Conservation (phyloP, 2,329 filamentous ascomycete species). For the Purpureocillium lavendulum region DNA sequence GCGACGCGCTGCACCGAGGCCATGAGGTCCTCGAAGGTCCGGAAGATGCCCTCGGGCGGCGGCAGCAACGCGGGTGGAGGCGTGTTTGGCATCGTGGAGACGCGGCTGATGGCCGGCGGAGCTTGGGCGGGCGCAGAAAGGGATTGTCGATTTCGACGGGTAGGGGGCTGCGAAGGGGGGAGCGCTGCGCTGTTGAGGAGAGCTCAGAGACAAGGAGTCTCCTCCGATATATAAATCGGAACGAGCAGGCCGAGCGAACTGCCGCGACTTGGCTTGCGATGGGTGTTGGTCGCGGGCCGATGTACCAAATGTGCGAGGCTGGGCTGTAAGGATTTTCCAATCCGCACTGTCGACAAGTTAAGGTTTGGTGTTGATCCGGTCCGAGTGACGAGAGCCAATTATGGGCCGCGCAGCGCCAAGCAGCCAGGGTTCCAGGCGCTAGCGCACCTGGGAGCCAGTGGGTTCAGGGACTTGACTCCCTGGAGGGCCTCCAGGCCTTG, state of each 20-base stretch:
- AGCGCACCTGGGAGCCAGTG: slow-evolving; percentile 1
- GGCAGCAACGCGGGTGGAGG: slow-evolving; percentile 40
- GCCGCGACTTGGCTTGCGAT: slow-evolving; percentile 3
- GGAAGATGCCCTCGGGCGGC: slow-evolving; percentile 52
- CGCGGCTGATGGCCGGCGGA: slow-evolving; percentile 21
- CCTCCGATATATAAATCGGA: slow-evolving; percentile 3
- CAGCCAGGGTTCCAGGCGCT: slow-evolving; percentile 7
- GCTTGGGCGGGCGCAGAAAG: neutral
- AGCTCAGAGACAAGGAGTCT: neutral
- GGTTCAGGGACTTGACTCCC: neutral
- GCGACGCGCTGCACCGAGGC: slow-evolving; percentile 49
- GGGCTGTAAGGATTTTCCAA: slow-evolving; percentile 32
- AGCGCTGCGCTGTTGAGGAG: slow-evolving; percentile 1
- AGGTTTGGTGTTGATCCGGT: slow-evolving; percentile 32
- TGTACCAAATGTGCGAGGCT: slow-evolving; percentile 19
- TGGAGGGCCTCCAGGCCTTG: no score
- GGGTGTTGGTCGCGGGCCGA: slow-evolving; percentile 4
- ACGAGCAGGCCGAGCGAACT: slow-evolving; percentile 3
- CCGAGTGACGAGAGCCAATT: slow-evolving; percentile 20
- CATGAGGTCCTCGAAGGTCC: slow-evolving; percentile 51
- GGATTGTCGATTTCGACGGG: slow-evolving; percentile 9
- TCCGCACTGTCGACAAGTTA: slow-evolving; percentile 31
- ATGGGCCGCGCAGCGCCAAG: slow-evolving; percentile 12
- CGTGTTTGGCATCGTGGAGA: slow-evolving; percentile 35
- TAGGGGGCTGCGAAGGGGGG: slow-evolving; percentile 6